Conservation (phyloP, 2,329 filamentous ascomycete species). For the Penicillium decumbens region DNA sequence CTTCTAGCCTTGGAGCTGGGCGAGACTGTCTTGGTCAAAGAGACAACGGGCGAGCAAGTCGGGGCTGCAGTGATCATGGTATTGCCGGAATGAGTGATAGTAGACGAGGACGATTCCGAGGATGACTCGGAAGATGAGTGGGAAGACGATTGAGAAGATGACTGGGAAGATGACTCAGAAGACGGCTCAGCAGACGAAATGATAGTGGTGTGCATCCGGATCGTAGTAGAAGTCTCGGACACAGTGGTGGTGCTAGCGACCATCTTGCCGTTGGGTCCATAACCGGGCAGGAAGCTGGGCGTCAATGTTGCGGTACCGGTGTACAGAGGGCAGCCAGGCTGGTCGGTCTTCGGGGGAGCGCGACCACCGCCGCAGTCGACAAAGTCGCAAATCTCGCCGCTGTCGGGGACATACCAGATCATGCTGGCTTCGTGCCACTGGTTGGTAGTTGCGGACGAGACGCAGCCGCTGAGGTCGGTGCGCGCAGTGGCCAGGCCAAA, state of each 20-base stretch:
- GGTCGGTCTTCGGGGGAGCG: slow-evolving; percentile 59
- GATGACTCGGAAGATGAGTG: not conserved
- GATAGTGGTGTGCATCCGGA: not conserved
- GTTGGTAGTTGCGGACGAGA: slow-evolving; percentile 24
- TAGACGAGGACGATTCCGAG: not conserved
- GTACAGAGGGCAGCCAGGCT: slow-evolving; percentile 53
- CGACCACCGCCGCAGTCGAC: slow-evolving; percentile 65
- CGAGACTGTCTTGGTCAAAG: slow-evolving; percentile 10
- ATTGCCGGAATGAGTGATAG: not conserved
- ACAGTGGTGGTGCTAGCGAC: slow-evolving; percentile 13
- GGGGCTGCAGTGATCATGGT: slow-evolving; percentile 12
- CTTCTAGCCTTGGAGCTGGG: not conserved
- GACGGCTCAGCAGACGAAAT: not conserved
- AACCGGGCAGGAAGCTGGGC: slow-evolving; percentile 22
- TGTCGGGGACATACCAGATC: slow-evolving; percentile 58
- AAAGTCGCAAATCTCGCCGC: slow-evolving; percentile 60
- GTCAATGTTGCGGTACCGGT: slow-evolving; percentile 23
- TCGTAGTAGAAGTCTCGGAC: slow-evolving; percentile 8
- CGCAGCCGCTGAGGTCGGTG: slow-evolving; percentile 25
- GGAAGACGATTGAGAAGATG: not conserved
- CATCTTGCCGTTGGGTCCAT: slow-evolving; percentile 20
- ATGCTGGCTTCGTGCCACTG: slow-evolving; percentile 26
- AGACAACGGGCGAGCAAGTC: slow-evolving; percentile 4
- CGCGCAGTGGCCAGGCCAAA: slow-evolving; percentile 17
- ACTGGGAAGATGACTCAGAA: not conserved